Conservation (phyloP, 441 rosid genomes). For the Populus hybrid region DNA sequence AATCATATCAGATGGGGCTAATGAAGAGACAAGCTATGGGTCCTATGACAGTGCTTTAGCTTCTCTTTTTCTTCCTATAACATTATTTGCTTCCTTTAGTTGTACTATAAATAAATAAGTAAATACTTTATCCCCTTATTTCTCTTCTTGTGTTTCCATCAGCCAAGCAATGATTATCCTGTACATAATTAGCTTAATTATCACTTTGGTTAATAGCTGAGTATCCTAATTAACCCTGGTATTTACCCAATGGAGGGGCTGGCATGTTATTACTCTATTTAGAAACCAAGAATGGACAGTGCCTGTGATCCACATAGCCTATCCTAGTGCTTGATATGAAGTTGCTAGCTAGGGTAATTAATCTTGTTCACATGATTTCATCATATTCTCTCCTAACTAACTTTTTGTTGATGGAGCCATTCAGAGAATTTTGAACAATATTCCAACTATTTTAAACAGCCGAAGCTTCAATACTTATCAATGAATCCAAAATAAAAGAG, state of each 20-base stretch:
- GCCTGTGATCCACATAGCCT: neutral
- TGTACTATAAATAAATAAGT: constrained; percentile 30
- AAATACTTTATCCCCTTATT: constrained; percentile 24
- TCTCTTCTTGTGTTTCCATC: constrained; percentile 52
- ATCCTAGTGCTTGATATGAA: neutral
- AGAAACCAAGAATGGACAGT: neutral
- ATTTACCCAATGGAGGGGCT: neutral
- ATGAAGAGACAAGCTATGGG: constrained; percentile 55
- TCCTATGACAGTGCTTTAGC: constrained; percentile 49
- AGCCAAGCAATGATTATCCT: constrained; percentile 51
- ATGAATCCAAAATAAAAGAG: neutral
- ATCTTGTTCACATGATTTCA: constrained; percentile 5
- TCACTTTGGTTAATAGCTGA: constrained; percentile 12
- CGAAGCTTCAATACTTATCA: neutral
- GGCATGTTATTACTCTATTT: neutral
- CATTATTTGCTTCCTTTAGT: constrained; percentile 44
- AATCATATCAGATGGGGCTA: constrained; percentile 41
- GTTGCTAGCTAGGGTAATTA: neutral
- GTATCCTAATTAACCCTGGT: neutral
- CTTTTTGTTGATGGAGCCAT: neutral
- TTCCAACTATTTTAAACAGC: neutral
- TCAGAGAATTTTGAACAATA: neutral
- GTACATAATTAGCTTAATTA: constrained; percentile 31
- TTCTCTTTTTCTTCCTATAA: constrained; percentile 39
- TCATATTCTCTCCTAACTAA: neutral